These are phyloP conservation scores for Eimeria maxima DNA, from an alignment of 169 alveolate species.

Conservation along the genomic window DNA sequence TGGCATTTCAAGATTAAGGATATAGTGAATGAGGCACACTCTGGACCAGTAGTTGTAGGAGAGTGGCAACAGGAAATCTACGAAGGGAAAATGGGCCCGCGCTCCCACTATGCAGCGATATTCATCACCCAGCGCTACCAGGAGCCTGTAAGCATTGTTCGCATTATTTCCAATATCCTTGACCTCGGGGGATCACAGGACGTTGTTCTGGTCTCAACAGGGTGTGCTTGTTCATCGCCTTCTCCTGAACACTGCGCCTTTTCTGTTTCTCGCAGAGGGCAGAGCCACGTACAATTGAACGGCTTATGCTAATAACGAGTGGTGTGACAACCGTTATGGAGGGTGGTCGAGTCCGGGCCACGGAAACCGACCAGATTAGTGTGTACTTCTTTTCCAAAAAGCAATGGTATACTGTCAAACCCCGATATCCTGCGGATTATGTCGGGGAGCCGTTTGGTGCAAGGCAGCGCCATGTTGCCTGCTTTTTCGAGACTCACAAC, in stretches of 20 bases:
- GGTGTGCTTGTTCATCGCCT: background rate
- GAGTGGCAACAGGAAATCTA: slow-evolving; percentile 90
- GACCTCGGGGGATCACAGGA: background rate
- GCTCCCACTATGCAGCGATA: slow-evolving; percentile 92
- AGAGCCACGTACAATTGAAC: slow-evolving; percentile 84
- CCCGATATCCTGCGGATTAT: slow-evolving; percentile 82
- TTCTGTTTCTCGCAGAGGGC: slow-evolving; percentile 72
- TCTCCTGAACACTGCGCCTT: background rate
- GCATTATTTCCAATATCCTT: slow-evolving; percentile 22
- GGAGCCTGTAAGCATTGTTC: slow-evolving; percentile 83
- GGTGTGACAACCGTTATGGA: slow-evolving; percentile 80
- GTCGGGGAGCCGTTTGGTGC: slow-evolving; percentile 80
- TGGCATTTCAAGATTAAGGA: slow-evolving; percentile 89
- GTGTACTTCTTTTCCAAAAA: slow-evolving; percentile 77
- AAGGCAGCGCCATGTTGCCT: slow-evolving; percentile 81
- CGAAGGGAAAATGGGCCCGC: slow-evolving; percentile 91
- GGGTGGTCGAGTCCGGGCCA: slow-evolving; percentile 47
- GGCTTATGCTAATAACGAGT: slow-evolving; percentile 80
- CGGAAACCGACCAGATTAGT: slow-evolving; percentile 79
- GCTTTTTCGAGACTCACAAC: slow-evolving; percentile 80
- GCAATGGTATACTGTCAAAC: slow-evolving; percentile 80
- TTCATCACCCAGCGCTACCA: slow-evolving; percentile 93
- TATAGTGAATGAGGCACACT: slow-evolving; percentile 79
- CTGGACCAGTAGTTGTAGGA: slow-evolving; percentile 86
- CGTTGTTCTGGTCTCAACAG: background rate